A percentile compares a stretch with the other conserved stretches of the same genome.
phyloP scores from a whole-genome alignment of 345 rosid genomes.

The Ceriops zippeliana region DNA sequence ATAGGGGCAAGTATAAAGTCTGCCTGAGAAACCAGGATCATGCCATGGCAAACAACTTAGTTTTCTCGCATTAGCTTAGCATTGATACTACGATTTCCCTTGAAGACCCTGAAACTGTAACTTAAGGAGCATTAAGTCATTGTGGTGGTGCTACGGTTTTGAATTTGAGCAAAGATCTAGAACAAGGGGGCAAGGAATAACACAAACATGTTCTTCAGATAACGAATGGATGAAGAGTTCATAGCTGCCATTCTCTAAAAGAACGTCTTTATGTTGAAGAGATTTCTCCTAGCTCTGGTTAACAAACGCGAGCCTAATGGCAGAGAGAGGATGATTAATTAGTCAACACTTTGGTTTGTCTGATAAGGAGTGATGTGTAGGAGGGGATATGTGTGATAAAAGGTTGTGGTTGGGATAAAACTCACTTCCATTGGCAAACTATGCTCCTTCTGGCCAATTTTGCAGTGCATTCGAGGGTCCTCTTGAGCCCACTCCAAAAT shows the following conservation, averaged over 20 bases:
- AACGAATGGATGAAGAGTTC: slow-evolving; percentile 45
- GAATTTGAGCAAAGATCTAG: too few species aligned
- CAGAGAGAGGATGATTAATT: background rate
- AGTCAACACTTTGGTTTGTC: slow-evolving; percentile 1
- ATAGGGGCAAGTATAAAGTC: too few species aligned
- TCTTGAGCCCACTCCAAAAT: slow-evolving; percentile 40
- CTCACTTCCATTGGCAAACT: slow-evolving; percentile 63
- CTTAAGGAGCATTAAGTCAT: too few species aligned
- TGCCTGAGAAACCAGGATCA: too few species aligned
- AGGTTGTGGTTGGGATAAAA: slow-evolving; percentile 70
- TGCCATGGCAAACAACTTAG: too few species aligned
- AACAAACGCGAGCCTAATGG: too few species aligned
- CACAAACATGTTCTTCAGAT: background rate
- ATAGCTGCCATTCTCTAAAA: slow-evolving; percentile 59
- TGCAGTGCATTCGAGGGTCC: background rate
- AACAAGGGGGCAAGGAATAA: background rate
- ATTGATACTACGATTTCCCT: too few species aligned
- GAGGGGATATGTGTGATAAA: slow-evolving; percentile 41
- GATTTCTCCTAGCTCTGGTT: background rate
- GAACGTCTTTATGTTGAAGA: background rate
- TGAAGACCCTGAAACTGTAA: too few species aligned
- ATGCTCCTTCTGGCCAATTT: slow-evolving; percentile 2
- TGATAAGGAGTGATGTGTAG: slow-evolving; percentile 40
- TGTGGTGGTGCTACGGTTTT: too few species aligned
- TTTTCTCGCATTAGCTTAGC: too few species aligned